Percentiles rank a stretch among this genome's conserved stretches.
These are phyloP conservation scores for Stephanodiscus triporus DNA, from an alignment of 108 stramenopile species.

Conservation along the genomic window DNA sequence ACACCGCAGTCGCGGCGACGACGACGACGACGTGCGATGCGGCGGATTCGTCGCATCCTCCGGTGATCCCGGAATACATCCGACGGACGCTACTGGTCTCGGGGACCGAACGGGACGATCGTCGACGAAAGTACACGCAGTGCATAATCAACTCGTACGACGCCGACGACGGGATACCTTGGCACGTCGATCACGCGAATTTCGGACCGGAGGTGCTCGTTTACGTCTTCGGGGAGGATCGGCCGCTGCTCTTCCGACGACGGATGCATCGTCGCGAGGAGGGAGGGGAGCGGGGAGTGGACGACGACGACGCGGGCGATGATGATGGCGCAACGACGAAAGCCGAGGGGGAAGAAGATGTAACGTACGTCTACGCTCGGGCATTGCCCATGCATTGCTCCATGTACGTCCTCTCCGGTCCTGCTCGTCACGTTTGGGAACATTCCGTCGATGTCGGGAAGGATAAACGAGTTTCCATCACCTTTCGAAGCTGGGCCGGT, in stretches of 20 bases:
- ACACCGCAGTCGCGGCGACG: conserved; percentile 14
- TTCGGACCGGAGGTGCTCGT: conserved; percentile 52
- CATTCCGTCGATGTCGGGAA: conserved; percentile 45
- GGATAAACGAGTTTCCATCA: conserved; percentile 44
- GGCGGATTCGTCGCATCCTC: conserved; percentile 7
- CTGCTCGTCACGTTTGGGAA: conserved; percentile 41
- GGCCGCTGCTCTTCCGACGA: conserved; percentile 42
- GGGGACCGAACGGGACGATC: not conserved
- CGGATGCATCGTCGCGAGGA: not conserved
- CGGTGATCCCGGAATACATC: conserved; percentile 31
- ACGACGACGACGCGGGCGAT: not conserved
- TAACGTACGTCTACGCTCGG: conserved; percentile 15
- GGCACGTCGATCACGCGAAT: conserved; percentile 48
- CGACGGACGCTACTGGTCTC: conserved; percentile 15
- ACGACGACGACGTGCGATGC: not conserved
- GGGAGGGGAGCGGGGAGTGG: not conserved
- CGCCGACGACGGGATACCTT: conserved; percentile 30
- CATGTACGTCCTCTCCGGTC: conserved; percentile 40
- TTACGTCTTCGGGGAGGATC: conserved; percentile 50
- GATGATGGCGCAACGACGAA: too few relatives aligned
- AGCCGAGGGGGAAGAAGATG: not conserved
- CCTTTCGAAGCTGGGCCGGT: conserved; percentile 41
- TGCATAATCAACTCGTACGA: conserved; percentile 53
- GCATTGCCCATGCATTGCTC: conserved; percentile 45
- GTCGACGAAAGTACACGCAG: conserved; percentile 31